Percentiles rank a stretch among this genome's conserved stretches.
phyloP scores from a whole-genome alignment of 495 filamentous ascomycete genomes.

The Hypoxylon fuscum region DNA sequence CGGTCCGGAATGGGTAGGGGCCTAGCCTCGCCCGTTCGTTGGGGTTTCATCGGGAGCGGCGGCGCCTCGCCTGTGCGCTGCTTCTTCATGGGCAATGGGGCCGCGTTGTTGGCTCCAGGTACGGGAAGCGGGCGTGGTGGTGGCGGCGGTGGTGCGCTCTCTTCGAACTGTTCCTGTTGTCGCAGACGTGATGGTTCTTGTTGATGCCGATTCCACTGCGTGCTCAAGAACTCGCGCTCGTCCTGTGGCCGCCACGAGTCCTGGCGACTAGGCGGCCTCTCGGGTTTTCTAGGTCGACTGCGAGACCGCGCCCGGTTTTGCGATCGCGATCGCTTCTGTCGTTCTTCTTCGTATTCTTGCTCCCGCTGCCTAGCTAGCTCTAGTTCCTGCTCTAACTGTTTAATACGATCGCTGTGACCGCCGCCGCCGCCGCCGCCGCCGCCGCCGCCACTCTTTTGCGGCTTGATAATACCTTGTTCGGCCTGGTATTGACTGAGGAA shows the following conservation, averaged over 20 bases:
- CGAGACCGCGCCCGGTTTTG: conserved; percentile 47
- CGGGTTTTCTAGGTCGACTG: conserved; percentile 53
- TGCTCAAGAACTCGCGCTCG: conserved; percentile 77
- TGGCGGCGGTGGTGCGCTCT: conserved; percentile 53
- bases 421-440: conserved; percentile 45
- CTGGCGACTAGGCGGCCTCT: conserved; percentile 64
- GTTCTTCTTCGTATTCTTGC: conserved; percentile 80
- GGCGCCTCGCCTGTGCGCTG: conserved; percentile 50
- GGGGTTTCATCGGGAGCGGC: conserved; percentile 44
- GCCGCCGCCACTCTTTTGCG: conserved; percentile 44
- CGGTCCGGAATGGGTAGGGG: conserved; percentile 44
- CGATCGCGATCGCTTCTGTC: conserved; percentile 66
- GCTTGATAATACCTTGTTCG: conserved; percentile 53
- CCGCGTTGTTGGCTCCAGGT: conserved; percentile 19
- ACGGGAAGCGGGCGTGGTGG: conserved; percentile 48
- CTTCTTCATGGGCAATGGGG: conserved; percentile 35
- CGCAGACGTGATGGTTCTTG: conserved; percentile 41
- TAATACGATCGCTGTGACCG: conserved; percentile 65
- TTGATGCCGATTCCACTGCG: conserved; percentile 70
- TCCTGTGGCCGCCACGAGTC: conserved; percentile 74
- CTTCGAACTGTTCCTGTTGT: conserved; percentile 15
- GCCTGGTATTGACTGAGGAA: conserved; percentile 87
- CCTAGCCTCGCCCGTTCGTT: conserved; percentile 50
- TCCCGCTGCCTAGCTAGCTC: conserved; percentile 88
- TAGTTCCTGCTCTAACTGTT: conserved; percentile 85